Evolutionary conservation across 2,329 filamentous ascomycete genomes (phyloP).

Genomic region (Cytospora leucostoma): DNA sequence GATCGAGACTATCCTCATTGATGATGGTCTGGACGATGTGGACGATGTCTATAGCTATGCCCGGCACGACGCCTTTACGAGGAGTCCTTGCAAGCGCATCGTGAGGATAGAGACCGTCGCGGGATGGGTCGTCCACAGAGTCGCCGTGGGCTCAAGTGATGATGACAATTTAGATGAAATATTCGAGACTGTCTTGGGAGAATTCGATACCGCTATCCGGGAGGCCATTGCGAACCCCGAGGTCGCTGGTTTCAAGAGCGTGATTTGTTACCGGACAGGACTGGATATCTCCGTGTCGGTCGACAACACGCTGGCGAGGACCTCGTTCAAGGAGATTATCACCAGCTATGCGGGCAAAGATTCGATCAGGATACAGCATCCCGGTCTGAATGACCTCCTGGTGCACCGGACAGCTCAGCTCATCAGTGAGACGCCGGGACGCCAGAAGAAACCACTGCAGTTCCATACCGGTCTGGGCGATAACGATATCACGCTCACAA

Average conservation of each 20-base stretch:
- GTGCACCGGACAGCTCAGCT: slow-evolving; percentile 64
- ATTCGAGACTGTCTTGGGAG: slow-evolving; percentile 48
- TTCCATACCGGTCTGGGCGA: slow-evolving; percentile 84
- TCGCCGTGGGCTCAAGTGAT: slow-evolving; percentile 38
- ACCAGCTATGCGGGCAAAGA: slow-evolving; percentile 35
- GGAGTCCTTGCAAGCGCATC: slow-evolving; percentile 68
- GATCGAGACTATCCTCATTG: slow-evolving; percentile 74
- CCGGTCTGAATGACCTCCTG: slow-evolving; percentile 68
- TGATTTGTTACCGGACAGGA: slow-evolving; percentile 80
- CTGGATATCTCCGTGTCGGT: slow-evolving; percentile 57
- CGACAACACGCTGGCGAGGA: slow-evolving; percentile 44
- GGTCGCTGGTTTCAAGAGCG: slow-evolving; percentile 79
- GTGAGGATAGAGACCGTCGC: slow-evolving; percentile 77
- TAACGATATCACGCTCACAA: slow-evolving; percentile 70
- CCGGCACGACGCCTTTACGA: slow-evolving; percentile 68
- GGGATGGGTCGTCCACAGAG: slow-evolving; percentile 57
- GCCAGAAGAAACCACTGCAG: slow-evolving; percentile 70
- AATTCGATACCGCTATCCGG: slow-evolving; percentile 55
- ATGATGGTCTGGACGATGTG: slow-evolving; percentile 67
- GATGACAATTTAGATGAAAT: slow-evolving; percentile 43
- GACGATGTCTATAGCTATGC: slow-evolving; percentile 59
- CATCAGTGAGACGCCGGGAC: slow-evolving; percentile 49
- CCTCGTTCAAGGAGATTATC: slow-evolving; percentile 43
- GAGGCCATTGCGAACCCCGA: slow-evolving; percentile 62
- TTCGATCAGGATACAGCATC: slow-evolving; percentile 60